Conservation (phyloP, 768 basidiomycete species). For the Trametes gibbosa region DNA sequence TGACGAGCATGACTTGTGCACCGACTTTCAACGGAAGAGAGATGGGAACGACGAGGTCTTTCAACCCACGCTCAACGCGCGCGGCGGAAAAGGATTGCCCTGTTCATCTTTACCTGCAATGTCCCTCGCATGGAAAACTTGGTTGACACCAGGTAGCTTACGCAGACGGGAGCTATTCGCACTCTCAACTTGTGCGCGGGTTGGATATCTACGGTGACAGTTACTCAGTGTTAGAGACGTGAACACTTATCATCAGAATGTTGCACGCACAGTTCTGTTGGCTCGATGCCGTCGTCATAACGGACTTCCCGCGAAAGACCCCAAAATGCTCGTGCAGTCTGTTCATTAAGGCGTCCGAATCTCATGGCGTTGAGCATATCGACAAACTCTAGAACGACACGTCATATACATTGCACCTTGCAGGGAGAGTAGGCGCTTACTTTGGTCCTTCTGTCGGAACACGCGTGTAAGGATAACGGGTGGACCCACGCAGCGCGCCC, state of each 20-base stretch:
- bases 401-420: neutral
- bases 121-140: constrained; percentile 46
- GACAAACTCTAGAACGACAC: constrained; percentile 41
- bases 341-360: constrained; percentile 56
- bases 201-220: constrained; percentile 53
- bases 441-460: constrained; percentile 85
- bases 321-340: constrained; percentile 49
- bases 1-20: constrained; percentile 85
- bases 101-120: constrained; percentile 44
- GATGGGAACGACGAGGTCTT: constrained; percentile 59
- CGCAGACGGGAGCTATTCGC: constrained; percentile 57
- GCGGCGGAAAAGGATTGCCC: constrained; percentile 34
- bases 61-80: constrained; percentile 46
- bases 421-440: constrained; percentile 30
- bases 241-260: neutral
- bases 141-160: constrained; percentile 37
- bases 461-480: constrained; percentile 66
- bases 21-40: constrained; percentile 48
- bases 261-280: constrained; percentile 69
- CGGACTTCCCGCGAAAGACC: constrained; percentile 51
- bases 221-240: too few relatives aligned
- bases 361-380: constrained; percentile 89
- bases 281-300: constrained; percentile 73
- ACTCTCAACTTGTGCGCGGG: constrained; percentile 65
- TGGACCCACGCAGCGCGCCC: constrained; percentile 60